phyloP scores from a whole-genome alignment of 805 yeast species.

The Starmerella vaccinii region DNA sequence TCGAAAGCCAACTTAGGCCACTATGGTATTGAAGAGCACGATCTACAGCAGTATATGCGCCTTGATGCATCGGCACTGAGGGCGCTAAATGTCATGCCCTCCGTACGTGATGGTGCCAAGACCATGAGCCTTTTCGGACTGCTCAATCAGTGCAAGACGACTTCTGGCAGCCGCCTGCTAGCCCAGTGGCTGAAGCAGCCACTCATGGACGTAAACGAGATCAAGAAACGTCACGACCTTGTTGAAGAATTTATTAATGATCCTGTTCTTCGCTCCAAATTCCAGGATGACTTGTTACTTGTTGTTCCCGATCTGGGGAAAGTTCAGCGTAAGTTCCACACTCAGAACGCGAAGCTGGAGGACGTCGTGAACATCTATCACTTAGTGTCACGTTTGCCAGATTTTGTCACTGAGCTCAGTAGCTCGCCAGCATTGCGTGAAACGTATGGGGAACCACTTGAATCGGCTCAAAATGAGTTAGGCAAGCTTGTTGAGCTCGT shows the following conservation, averaged over 20 bases:
- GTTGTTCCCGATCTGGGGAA: slow-evolving; percentile 77
- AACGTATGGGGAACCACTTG: slow-evolving; percentile 52
- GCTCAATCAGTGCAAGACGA: slow-evolving; percentile 76
- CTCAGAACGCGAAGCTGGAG: slow-evolving; percentile 54
- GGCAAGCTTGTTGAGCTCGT: slow-evolving; percentile 70
- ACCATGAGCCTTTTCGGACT: slow-evolving; percentile 66
- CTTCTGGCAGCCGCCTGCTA: slow-evolving; percentile 77
- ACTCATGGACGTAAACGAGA: slow-evolving; percentile 50
- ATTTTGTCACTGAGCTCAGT: slow-evolving; percentile 45
- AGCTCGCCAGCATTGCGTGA: slow-evolving; percentile 33
- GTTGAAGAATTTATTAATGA: slow-evolving; percentile 60
- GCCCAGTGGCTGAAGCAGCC: slow-evolving; percentile 98
- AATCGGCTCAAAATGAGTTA: slow-evolving; percentile 42
- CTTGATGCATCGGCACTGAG: slow-evolving; percentile 82
- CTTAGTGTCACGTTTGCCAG: slow-evolving; percentile 61
- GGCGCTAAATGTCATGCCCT: slow-evolving; percentile 78
- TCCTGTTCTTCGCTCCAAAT: slow-evolving; percentile 49
- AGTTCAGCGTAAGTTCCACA: slow-evolving; percentile 54
- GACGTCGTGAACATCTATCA: slow-evolving; percentile 87
- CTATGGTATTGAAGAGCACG: slow-evolving; percentile 50
- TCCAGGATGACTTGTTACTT: slow-evolving; percentile 54
- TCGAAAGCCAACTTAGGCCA: slow-evolving; percentile 46
- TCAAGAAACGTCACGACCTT: slow-evolving; percentile 57
- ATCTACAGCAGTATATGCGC: slow-evolving; percentile 72
- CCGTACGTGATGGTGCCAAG: slow-evolving; percentile 38